Conservation (phyloP, 345 rosid species). For the Triadica sebifera region DNA sequence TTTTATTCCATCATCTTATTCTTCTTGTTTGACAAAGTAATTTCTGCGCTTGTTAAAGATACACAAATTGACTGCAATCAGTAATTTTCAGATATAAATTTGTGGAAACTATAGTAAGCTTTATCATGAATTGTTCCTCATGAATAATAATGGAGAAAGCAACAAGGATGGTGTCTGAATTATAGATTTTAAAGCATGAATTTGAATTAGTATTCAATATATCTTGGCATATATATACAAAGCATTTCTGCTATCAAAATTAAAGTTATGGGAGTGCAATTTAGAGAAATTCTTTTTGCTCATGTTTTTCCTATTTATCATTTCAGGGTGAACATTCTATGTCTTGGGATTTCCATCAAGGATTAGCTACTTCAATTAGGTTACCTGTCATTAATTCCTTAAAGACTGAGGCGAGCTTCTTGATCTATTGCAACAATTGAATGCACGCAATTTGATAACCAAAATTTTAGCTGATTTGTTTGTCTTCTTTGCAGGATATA, state of each 20-base stretch:
- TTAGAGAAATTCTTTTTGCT: slow-evolving; percentile 2
- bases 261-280: neutral
- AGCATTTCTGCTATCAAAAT: neutral
- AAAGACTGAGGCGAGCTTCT: slow-evolving; percentile 61
- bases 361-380: slow-evolving; percentile 38
- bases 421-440: slow-evolving; percentile 2
- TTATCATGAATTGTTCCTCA: neutral
- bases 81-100: neutral
- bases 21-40: neutral
- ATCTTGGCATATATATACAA: neutral
- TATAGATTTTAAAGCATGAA: neutral
- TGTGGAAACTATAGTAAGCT: neutral
- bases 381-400: slow-evolving; percentile 39
- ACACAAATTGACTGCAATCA: neutral
- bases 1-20: neutral
- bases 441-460: neutral
- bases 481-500: slow-evolving; percentile 40
- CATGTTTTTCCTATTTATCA: slow-evolving; percentile 7
- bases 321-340: slow-evolving; percentile 48
- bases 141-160: neutral
- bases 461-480: slow-evolving; percentile 1
- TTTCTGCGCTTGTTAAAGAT: neutral
- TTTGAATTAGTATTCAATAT: neutral
- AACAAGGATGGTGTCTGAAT: neutral
- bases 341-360: slow-evolving; percentile 42